Base-by-base conservation (phyloP, 2,329 filamentous ascomycete species). In the Fusarium sp. region DNA sequence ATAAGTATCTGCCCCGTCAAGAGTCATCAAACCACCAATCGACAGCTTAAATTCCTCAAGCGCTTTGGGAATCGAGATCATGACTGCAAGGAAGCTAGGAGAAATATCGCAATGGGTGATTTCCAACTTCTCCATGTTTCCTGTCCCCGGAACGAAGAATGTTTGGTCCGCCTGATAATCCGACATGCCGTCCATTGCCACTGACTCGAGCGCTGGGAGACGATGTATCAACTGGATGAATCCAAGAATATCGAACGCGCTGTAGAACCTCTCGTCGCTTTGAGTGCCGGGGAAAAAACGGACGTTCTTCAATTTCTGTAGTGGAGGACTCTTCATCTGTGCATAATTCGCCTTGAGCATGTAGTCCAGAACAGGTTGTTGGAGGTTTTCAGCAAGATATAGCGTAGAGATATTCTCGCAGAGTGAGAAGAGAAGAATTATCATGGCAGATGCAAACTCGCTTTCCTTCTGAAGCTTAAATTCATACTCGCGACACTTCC, bases 21-120 rank as follows among this genome's bases (percentile, higher is more conserved):
- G 5, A 10, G 9, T 27, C 58, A 2, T 3, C 3, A 60, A 0
- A 1, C 58, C 58, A 19, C 58, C 58, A 11, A 60, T 18, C 1
- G 58, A 60, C 10, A 60, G 21, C 15, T 44, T 60, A 1, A 60
- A 37, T 33, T 60, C 58, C 16, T 56, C 38, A 11, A 60, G 58
- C 9, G 19, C 29, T 12, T 37, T 44, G 2, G 58, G 49, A 1
- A 44, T 44, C 4, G 49, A 55, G 1, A 60, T 56, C 4, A 60
- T 31, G 1, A 35, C 5, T 10, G 0, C 1, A 0, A 49, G 46
- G 11, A 16, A 19, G 11, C 23, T 14, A 14, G 14, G 11, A 18
- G 23, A 44, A 10, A 60, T 23, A 15, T 60, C 38, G 1, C 38
- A 60, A 3, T 37, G 58, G 1, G 58, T 44, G 0, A 60, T 45